Evolutionary conservation across 257 asterid species (phyloP).

Genomic region (Ballota nigra): DNA sequence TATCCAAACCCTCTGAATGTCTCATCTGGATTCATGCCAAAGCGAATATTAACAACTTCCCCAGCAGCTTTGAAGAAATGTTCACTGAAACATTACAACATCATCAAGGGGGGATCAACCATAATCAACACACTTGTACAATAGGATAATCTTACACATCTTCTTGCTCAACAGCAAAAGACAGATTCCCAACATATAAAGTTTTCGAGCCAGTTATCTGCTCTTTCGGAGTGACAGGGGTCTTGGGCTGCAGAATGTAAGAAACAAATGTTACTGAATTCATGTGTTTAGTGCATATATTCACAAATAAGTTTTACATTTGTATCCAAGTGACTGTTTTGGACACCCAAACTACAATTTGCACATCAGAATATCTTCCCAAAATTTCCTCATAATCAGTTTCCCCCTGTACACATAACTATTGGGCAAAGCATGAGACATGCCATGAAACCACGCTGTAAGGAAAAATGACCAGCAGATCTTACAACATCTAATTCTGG

Average conservation of each 20-base stretch:
- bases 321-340: slow-evolving; percentile 1
- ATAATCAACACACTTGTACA: not conserved
- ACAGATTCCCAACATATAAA: slow-evolving; percentile 72
- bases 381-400: not conserved
- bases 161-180: slow-evolving; percentile 49
- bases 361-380: slow-evolving; percentile 6
- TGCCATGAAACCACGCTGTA: not conserved
- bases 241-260: slow-evolving; percentile 45
- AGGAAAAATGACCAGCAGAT: not conserved
- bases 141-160: slow-evolving; percentile 55
- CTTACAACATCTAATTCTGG: slow-evolving; percentile 30
- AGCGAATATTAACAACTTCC: slow-evolving; percentile 63
- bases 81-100: slow-evolving; percentile 41
- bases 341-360: not conserved
- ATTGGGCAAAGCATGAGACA: not conserved
- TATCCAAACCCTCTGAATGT: slow-evolving; percentile 84
- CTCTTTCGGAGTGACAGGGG: slow-evolving; percentile 42
- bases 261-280: not conserved
- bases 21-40: slow-evolving; percentile 52
- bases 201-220: slow-evolving; percentile 56
- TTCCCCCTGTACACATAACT: not conserved
- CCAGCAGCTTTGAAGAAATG: slow-evolving; percentile 73
- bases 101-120: not conserved
- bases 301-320: not conserved
- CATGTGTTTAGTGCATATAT: not conserved